Evolutionary conservation across 1,284 basidiomycete genomes (phyloP), one percentile per base, ranked within the genome.

Genomic region (Microbotryomycetes sp.): DNA sequence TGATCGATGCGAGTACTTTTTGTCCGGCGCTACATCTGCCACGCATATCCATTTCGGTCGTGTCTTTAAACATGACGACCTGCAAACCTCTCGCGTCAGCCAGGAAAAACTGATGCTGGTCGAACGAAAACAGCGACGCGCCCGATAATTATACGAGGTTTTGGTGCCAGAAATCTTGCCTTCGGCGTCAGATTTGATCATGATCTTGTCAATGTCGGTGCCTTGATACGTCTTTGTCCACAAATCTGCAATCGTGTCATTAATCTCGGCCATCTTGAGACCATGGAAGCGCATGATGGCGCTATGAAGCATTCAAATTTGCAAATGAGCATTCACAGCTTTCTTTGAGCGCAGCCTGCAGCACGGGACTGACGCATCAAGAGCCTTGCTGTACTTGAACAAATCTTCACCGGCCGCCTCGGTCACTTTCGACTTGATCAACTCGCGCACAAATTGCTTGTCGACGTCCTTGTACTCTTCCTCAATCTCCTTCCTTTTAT

Each of bases 221-320:
- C 96, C 96, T 75, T 98, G 94, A 76, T 99, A 98, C 1, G 94
- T 98, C 79, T 93, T 94, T 73, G 91, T 93, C 96, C 96, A 99
- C 2, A 98, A 77, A 73, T 91, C 89, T 60, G 87, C 85, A 84
- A 96, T 96, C 24, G 86, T 92, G 71, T 94, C 91, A 72, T 99
- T 99, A 72, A 99, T 93, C 80, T 99, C 96, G 75, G 92, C 91
- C 96, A 99, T 97, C 78, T 99, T 99, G 73, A 97, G 82, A n/a
- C 87, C 80, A 73, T 99, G 96, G 73, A 96, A 99, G 75, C 89
- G 89, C 88, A 98, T 92, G 76, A 98, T 97, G 49, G 92, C 94
- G 70, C 91, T 93, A 64, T 18, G 6, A 52, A 29, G 6, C n/a
- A 23, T n/a, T n/a, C n/a, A n/a, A n/a, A n/a, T n/a, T n/a, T n/a